Evolutionary conservation across 768 basidiomycete genomes (phyloP).

Genomic region (Exsudoporus frostii): DNA sequence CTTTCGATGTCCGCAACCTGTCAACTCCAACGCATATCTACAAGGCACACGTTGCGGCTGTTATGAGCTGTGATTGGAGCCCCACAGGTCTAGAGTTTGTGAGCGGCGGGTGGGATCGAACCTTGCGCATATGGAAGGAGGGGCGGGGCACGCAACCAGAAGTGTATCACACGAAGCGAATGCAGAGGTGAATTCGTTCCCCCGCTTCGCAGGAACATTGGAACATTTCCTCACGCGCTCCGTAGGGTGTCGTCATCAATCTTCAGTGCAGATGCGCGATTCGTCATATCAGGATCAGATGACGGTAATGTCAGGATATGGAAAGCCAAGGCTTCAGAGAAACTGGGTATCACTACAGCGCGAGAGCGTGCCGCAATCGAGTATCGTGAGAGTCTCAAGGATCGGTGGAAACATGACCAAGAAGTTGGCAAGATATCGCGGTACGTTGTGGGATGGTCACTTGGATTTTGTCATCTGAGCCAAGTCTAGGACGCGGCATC

Average conservation of each 20-base stretch:
- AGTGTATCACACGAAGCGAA: conserved; percentile 97
- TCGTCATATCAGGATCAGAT: conserved; percentile 87
- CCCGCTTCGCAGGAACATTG: not conserved
- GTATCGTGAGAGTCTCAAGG: conserved; percentile 83
- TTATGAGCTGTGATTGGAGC: conserved; percentile 96
- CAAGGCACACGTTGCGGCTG: conserved; percentile 95
- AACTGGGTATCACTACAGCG: conserved; percentile 85
- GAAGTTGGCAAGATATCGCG: conserved; percentile 80
- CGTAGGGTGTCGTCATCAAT: conserved; percentile 80
- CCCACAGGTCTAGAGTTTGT: conserved; percentile 96
- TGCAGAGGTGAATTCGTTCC: conserved; percentile 72
- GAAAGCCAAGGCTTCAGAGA: conserved; percentile 92
- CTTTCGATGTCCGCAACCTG: conserved; percentile 91
- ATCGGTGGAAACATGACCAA: conserved; percentile 83
- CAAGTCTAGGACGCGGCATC: conserved; percentile 62
- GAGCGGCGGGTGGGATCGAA: conserved; percentile 95
- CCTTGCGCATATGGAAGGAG: conserved; percentile 89
- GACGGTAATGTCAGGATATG: conserved; percentile 94
- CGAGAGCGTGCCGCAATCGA: conserved; percentile 90
- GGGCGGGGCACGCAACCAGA: conserved; percentile 79
- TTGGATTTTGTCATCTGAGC: conserved; percentile 1
- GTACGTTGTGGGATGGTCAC: conserved; percentile 41
- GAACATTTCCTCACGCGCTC: not conserved
- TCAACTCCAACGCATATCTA: conserved; percentile 85
- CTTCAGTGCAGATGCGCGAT: conserved; percentile 88